Evolutionary conservation across 768 basidiomycete genomes (phyloP).

Genomic region (Rhodosporidiobolus sp.): DNA sequence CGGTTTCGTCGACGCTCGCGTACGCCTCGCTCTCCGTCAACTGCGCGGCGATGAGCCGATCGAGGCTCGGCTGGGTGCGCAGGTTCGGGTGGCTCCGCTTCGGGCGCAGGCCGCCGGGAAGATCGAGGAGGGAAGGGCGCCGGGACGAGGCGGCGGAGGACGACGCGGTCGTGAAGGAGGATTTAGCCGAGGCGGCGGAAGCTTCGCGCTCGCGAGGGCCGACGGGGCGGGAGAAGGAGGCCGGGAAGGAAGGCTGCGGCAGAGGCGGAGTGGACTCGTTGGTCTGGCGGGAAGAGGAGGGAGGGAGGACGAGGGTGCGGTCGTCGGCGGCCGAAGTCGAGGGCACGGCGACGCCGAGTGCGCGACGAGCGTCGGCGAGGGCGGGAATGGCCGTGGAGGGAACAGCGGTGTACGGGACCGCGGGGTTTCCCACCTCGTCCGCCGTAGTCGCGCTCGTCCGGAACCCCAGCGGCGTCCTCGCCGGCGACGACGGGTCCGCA

Average conservation of each 20-base stretch:
- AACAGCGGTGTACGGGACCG: too few relatives aligned
- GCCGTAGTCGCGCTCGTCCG: not conserved
- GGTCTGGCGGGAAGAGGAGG: not conserved
- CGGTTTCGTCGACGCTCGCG: conserved; percentile 7
- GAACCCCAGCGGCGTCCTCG: not conserved
- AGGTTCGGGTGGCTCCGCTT: not conserved
- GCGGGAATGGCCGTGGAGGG: too few relatives aligned
- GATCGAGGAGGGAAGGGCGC: conserved; percentile 6
- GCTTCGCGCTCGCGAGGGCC: not conserved
- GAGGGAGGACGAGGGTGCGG: not conserved
- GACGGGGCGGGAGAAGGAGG: not conserved
- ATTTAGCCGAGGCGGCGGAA: not conserved
- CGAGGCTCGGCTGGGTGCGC: not conserved
- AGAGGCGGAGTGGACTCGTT: not conserved
- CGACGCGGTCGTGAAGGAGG: not conserved
- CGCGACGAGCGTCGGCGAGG: not conserved
- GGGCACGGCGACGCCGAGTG: not conserved
- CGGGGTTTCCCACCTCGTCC: conserved; percentile 8
- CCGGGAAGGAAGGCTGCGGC: not conserved
- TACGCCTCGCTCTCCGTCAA: conserved; percentile 7
- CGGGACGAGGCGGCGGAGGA: not conserved
- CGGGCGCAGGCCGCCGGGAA: not conserved
- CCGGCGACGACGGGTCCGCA: not conserved
- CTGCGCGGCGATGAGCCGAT: not conserved
- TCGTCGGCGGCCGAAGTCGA: not conserved